A percentile compares a stretch with the other conserved stretches of the same genome.
Evolutionary conservation across 192 early-diverging fungal genomes (phyloP).

Genomic region (Coemansia sp.): DNA sequence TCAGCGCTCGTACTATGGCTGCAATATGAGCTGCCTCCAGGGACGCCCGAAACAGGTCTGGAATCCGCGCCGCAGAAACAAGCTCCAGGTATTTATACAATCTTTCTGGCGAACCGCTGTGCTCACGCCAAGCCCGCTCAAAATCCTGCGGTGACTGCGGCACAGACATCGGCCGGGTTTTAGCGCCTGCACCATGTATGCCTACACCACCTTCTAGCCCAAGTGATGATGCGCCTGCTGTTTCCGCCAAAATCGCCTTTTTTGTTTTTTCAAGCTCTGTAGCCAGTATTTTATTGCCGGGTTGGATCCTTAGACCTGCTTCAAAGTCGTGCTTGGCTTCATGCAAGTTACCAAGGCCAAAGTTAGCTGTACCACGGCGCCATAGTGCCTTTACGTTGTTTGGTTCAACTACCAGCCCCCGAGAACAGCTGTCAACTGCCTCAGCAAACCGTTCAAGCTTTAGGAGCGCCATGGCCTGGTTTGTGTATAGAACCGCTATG

Average conservation of each 20-base stretch:
- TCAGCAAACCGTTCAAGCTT: slow-evolving; percentile 63
- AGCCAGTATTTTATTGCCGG: slow-evolving; percentile 8
- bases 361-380: slow-evolving; percentile 17
- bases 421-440: slow-evolving; percentile 13
- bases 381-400: slow-evolving; percentile 26
- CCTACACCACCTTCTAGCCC: background rate
- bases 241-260: background rate
- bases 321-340: slow-evolving; percentile 17
- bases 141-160: slow-evolving; percentile 15
- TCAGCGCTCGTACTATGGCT: slow-evolving; percentile 3
- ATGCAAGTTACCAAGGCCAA: background rate
- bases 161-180: slow-evolving; percentile 2
- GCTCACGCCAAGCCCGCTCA: slow-evolving; percentile 24
- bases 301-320: slow-evolving; percentile 10
- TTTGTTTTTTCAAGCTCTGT: slow-evolving; percentile 13
- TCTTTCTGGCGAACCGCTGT: background rate
- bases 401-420: slow-evolving; percentile 8
- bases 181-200: background rate
- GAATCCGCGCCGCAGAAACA: slow-evolving; percentile 3
- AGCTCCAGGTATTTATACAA: slow-evolving; percentile 19
- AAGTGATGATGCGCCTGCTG: background rate
- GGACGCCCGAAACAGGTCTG: slow-evolving; percentile 17
- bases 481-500: slow-evolving; percentile 62
- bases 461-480: slow-evolving; percentile 80
- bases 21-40: slow-evolving; percentile 11